phyloP scores from a whole-genome alignment of 345 rosid species.

The Rhodamnia argentea region DNA sequence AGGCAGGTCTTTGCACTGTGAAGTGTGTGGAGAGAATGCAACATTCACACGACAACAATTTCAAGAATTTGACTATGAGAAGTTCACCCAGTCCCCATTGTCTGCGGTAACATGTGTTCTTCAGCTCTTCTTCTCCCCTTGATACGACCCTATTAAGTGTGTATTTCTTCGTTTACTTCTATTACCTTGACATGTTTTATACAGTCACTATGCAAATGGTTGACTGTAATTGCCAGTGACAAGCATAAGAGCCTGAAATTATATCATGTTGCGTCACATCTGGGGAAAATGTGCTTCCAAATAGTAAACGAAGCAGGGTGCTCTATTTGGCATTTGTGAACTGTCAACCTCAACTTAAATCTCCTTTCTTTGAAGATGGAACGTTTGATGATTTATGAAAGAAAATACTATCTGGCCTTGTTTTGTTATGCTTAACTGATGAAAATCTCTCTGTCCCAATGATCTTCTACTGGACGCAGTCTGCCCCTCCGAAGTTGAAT shows the following conservation, averaged over 20 bases:
- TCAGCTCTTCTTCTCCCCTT: not conserved
- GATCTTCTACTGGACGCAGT: constrained; percentile 19
- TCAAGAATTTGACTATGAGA: constrained; percentile 73
- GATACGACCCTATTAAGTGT: not conserved
- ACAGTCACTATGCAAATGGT: not conserved
- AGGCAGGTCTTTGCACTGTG: constrained; percentile 59
- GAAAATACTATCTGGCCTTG: not conserved
- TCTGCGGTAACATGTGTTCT: constrained; percentile 24
- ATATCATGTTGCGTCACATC: not conserved
- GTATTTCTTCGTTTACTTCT: not conserved
- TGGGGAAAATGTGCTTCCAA: not conserved
- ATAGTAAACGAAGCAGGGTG: not conserved
- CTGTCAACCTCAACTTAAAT: not conserved
- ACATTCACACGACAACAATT: constrained; percentile 43
- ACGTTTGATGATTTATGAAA: not conserved
- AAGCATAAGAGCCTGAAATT: not conserved
- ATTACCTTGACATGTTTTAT: not conserved
- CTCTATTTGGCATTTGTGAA: not conserved
- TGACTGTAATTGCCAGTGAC: not conserved
- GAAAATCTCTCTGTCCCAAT: not conserved
- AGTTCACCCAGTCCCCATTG: constrained; percentile 71
- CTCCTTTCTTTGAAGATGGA: not conserved
- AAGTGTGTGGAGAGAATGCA: constrained; percentile 65
- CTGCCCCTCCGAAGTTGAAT: constrained; percentile 40
- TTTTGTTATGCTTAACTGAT: not conserved